phyloP scores from a whole-genome alignment of 2,329 filamentous ascomycete species.

The Pezicula neosporulosa region DNA sequence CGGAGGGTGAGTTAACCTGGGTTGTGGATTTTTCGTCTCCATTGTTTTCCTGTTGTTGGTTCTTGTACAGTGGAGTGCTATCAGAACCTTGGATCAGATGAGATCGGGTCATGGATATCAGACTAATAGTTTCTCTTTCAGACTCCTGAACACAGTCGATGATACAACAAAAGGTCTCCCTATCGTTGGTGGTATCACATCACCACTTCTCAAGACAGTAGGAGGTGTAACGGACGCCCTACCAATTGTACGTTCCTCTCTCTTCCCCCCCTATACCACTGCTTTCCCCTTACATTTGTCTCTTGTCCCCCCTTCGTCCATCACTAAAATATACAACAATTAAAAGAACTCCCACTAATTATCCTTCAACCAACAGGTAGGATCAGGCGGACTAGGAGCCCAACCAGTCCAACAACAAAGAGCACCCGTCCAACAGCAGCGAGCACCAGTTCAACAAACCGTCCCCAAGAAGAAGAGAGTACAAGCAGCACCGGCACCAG shows the following conservation, averaged over 20 bases:
- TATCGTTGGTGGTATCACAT: slow-evolving; percentile 18
- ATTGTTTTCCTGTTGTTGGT: not conserved
- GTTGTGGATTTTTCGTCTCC: not conserved
- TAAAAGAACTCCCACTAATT: no score
- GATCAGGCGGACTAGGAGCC: slow-evolving; percentile 8
- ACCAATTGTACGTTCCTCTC: slow-evolving; percentile 14
- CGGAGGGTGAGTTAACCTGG: slow-evolving; percentile 19
- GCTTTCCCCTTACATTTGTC: no score
- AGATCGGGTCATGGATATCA: no score
- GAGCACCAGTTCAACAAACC: no score
- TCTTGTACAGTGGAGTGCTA: not conserved
- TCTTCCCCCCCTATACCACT: no score
- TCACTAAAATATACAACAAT: no score
- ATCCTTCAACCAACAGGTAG: slow-evolving; percentile 6
- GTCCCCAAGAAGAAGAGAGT: not conserved
- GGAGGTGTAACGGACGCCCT: slow-evolving; percentile 21
- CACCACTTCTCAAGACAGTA: slow-evolving; percentile 20
- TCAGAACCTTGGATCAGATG: no score
- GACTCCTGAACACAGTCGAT: slow-evolving; percentile 19
- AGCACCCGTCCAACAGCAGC: not conserved
- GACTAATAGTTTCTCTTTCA: not conserved
- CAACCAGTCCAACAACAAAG: slow-evolving; percentile 10
- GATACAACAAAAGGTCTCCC: slow-evolving; percentile 21
- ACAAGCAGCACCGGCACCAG: not conserved
- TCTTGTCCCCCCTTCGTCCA: no score